These are phyloP conservation scores for Lenwebbia sp. DNA, from an alignment of 345 rosid species.

Conservation along the genomic window DNA sequence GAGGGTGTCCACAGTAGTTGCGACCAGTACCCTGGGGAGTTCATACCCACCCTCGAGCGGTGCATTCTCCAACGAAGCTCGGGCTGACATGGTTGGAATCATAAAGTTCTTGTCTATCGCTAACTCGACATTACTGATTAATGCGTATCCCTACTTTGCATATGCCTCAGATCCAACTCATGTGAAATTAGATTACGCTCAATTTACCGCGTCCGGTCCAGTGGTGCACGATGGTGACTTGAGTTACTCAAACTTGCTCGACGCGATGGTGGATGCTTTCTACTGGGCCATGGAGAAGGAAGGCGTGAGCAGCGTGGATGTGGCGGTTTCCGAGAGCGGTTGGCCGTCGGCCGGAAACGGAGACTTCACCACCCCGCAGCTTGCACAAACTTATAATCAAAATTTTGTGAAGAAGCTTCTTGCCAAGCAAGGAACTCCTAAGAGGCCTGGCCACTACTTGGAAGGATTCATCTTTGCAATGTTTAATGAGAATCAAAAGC, in stretches of 20 bases:
- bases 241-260: conserved; percentile 17
- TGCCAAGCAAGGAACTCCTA: conserved; percentile 19
- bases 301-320: not conserved
- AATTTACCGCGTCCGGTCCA: not conserved
- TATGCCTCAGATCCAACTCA: conserved; percentile 9
- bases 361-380: not conserved
- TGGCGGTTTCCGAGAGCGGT: not conserved
- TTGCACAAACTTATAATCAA: not conserved
- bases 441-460: not conserved
- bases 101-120: not conserved
- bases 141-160: conserved; percentile 30
- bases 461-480: conserved; percentile 11
- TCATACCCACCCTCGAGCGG: not conserved
- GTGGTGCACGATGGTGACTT: conserved; percentile 10
- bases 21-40: fast-evolving
- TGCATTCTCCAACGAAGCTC: conserved; percentile 2
- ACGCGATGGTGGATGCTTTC: conserved; percentile 21
- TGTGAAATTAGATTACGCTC: conserved; percentile 16
- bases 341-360: not conserved
- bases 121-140: conserved; percentile 16
- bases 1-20: not conserved
- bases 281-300: conserved; percentile 18
- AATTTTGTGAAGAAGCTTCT: not conserved
- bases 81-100: conserved; percentile 1
- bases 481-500: conserved; percentile 15